Evolutionary conservation across 2,329 filamentous ascomycete species (phyloP).

Genomic region (Exophiala alcalophila): DNA sequence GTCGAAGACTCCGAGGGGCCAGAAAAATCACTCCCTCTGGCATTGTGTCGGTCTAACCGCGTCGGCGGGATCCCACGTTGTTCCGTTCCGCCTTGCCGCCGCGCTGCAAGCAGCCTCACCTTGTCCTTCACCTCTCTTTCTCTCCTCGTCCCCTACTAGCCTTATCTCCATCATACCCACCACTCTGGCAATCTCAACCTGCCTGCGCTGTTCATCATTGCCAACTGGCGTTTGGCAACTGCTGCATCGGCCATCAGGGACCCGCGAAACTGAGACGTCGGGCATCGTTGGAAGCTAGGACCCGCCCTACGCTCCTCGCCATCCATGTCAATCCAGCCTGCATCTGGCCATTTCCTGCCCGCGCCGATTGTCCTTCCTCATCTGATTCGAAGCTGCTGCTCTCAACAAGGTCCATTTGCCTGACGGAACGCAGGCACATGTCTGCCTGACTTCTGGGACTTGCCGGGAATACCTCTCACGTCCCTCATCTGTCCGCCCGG

Average conservation of each 20-base stretch:
- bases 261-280: conserved; percentile 18
- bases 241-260: conserved; percentile 10
- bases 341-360: conserved; percentile 15
- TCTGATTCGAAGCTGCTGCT: conserved; percentile 23
- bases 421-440: conserved; percentile 23
- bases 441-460: conserved; percentile 18
- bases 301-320: conserved; percentile 20
- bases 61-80: conserved; percentile 26
- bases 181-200: conserved; percentile 8
- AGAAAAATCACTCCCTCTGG: conserved; percentile 2
- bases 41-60: no score
- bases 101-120: conserved; percentile 14
- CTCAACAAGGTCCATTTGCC: conserved; percentile 21
- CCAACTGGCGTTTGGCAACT: not conserved
- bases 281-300: conserved; percentile 27
- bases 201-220: conserved; percentile 5
- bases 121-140: no score
- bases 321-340: conserved; percentile 25
- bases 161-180: conserved; percentile 21
- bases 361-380: conserved; percentile 20
- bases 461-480: no score
- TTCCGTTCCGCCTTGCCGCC: conserved; percentile 24
- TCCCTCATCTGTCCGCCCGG: conserved; percentile 8
- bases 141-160: no score
- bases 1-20: no score